Evolutionary conservation across 1,284 basidiomycete genomes (phyloP), one percentile per base, ranked within the genome.

Genomic region (Ceratobasidium theobromae): DNA sequence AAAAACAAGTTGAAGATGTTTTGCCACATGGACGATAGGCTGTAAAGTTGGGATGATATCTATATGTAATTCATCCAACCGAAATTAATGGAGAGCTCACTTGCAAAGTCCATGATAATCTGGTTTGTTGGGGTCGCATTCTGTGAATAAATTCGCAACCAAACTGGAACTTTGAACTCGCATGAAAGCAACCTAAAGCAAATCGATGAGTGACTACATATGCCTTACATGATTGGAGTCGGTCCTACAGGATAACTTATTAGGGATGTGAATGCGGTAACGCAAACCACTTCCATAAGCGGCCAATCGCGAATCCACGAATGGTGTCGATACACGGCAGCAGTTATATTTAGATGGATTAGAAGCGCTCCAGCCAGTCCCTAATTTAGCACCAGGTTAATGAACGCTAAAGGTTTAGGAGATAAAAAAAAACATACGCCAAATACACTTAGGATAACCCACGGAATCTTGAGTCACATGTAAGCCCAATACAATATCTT

Each of bases 71-170:
- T 3, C 14, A 58, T 35, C 6, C 8, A 8, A n/a, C 14, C 11
- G 35, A 40, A 54, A n/a, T 11, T n/a, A n/a, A 43, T 43, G 14
- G 5, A 43, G 8, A 14, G 71, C 85, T 68, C 72, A 88, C 87
- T 88, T 88, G 86, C 87, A 89, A 32, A 89, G 76, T 1, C 87
- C 86, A 71, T 88, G 86, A 72, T 84, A 88, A 72, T 88, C 86
- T 6, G 81, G 80, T 72, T 82, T 86, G 8, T 76, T 76, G 5
- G 84, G 76, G 73, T 88, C 86, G 71, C 87, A 89, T 73, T 89
- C 87, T 71, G 85, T 83, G 73, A 89, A 89, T 3, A 89, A 78
- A 71, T 88, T 87, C 5, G 86, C 81, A 1, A 89, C 87, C 14
- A 89, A 75, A 71, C 88, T 85, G 0, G 86, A 87, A 1, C 86